Conservation (phyloP, 345 rosid genomes). For the Hevea brasiliensis region DNA sequence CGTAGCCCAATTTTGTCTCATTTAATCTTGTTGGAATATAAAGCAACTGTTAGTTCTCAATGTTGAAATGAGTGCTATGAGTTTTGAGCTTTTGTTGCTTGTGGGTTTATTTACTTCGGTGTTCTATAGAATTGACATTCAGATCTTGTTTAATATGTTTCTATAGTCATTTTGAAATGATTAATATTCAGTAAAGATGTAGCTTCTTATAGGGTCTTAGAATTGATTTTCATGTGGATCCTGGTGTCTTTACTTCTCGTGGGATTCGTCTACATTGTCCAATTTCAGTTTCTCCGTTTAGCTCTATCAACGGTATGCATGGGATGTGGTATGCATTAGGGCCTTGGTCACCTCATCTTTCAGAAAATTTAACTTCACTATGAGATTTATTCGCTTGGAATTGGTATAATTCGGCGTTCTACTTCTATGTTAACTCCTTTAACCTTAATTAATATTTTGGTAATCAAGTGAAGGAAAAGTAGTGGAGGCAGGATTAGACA, state of each 20-base stretch:
- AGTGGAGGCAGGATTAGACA: not conserved
- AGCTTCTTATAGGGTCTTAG: not conserved
- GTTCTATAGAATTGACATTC: not conserved
- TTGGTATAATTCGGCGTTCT: not conserved
- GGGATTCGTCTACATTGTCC: not conserved
- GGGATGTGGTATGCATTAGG: not conserved
- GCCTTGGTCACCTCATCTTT: slow-evolving; percentile 1
- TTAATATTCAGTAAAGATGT: no score
- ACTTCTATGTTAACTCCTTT: not conserved
- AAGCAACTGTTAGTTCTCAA: not conserved
- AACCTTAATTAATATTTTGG: not conserved
- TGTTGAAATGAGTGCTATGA: not conserved
- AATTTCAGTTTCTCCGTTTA: not conserved
- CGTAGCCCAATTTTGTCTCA: not conserved
- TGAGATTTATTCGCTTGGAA: not conserved
- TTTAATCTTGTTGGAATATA: not conserved
- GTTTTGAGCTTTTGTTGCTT: not conserved
- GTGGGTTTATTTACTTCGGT: no score
- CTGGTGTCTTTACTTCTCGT: not conserved
- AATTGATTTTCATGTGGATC: not conserved
- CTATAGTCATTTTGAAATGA: not conserved
- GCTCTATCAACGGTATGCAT: not conserved
- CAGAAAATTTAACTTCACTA: not conserved
- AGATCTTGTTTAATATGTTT: not conserved
- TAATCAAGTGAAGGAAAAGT: not conserved